A percentile compares a stretch with the other conserved stretches of the same genome.
Evolutionary conservation across 208 protist genomes (phyloP).

Genomic region (Trypanosoma brucei): DNA sequence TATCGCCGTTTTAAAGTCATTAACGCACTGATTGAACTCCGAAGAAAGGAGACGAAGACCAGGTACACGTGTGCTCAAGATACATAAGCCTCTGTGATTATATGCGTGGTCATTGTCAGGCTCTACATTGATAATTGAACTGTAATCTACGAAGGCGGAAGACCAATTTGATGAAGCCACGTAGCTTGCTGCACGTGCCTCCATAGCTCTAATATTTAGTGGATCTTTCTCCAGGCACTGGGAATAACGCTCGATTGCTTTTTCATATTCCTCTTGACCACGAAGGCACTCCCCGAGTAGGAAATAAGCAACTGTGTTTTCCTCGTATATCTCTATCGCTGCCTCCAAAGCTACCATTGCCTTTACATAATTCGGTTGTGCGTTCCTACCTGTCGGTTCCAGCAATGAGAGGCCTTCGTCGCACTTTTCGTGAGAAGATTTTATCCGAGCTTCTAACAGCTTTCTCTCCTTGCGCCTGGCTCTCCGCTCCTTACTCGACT

Average conservation of each 20-base stretch:
- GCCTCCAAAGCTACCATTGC: conserved; percentile 67
- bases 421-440: conserved; percentile 66
- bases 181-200: conserved; percentile 73
- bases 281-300: conserved; percentile 64
- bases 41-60: conserved; percentile 61
- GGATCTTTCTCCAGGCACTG: conserved; percentile 70
- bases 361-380: conserved; percentile 71
- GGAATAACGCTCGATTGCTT: conserved; percentile 78
- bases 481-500: conserved; percentile 31
- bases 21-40: conserved; percentile 69
- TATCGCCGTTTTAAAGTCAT: conserved; percentile 82
- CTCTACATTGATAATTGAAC: conserved; percentile 76
- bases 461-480: conserved; percentile 69
- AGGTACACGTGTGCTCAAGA: conserved; percentile 60
- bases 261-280: conserved; percentile 45
- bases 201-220: conserved; percentile 49
- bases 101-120: conserved; percentile 89
- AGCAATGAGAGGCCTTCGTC: conserved; percentile 67
- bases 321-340: conserved; percentile 73
- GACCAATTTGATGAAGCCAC: conserved; percentile 46
- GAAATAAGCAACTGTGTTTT: conserved; percentile 51
- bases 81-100: conserved; percentile 88
- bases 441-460: conserved; percentile 70
- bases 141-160: conserved; percentile 87
- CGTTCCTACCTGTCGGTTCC: conserved; percentile 51